Conservation (phyloP, 2,329 filamentous ascomycete species). For the Apiospora kogelbergensis region DNA sequence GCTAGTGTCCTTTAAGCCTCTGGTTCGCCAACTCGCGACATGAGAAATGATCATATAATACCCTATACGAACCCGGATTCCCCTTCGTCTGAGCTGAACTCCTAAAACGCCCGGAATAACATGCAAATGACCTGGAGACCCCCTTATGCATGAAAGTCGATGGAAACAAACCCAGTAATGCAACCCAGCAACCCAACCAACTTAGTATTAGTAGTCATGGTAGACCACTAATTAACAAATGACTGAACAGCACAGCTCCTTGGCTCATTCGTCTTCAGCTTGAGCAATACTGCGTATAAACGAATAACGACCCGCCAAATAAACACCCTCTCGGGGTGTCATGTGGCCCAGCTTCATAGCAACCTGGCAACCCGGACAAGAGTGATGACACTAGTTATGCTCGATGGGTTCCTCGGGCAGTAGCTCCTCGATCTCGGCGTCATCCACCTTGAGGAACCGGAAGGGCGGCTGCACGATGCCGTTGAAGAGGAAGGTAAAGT, state of each 20-base stretch:
- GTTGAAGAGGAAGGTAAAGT: constrained; percentile 96
- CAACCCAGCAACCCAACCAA: background rate
- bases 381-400: constrained; percentile 44
- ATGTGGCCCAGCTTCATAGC: background rate
- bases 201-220: background rate
- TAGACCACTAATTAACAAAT: background rate
- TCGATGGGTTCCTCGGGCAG: constrained; percentile 84
- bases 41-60: background rate
- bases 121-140: background rate
- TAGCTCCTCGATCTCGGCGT: constrained; percentile 58
- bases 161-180: background rate
- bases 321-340: background rate
- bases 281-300: background rate
- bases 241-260: background rate
- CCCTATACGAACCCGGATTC: background rate
- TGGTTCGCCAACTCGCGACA: background rate
- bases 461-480: constrained; percentile 85
- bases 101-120: background rate
- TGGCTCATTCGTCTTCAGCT: background rate
- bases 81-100: background rate
- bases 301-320: background rate
- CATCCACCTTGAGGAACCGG: constrained; percentile 58
- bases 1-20: background rate
- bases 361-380: background rate
- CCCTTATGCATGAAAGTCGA: background rate